A percentile compares a stretch with the other conserved stretches of the same genome.
phyloP scores from a whole-genome alignment of 1,139 yeast genomes.

The Scheffersomyces titani region DNA sequence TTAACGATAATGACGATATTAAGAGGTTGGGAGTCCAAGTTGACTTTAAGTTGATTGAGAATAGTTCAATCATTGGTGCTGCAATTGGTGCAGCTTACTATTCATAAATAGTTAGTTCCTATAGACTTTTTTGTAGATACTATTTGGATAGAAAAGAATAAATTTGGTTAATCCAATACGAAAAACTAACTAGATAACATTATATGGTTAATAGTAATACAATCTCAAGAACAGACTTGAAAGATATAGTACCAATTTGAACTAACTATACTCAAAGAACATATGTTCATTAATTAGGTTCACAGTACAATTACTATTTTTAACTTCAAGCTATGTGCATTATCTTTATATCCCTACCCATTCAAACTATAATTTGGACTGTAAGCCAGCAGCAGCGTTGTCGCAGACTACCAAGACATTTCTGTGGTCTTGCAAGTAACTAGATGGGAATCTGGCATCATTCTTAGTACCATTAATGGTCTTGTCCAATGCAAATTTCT shows the following conservation, averaged over 20 bases:
- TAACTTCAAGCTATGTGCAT: background rate
- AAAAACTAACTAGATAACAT: background rate
- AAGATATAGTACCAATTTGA: too few species aligned
- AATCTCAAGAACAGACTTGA: background rate
- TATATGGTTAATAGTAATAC: background rate
- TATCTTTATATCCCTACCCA: too few species aligned
- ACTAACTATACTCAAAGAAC: background rate
- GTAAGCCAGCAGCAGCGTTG: slow-evolving; percentile 43
- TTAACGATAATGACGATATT: slow-evolving; percentile 33
- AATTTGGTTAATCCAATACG: background rate
- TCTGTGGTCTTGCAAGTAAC: slow-evolving; percentile 47
- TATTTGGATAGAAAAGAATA: background rate
- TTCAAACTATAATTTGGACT: slow-evolving; percentile 26
- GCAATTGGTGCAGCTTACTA: slow-evolving; percentile 51
- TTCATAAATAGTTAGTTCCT: slow-evolving; percentile 5
- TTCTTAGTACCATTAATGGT: slow-evolving; percentile 39
- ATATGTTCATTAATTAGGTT: background rate
- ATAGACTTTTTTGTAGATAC: background rate
- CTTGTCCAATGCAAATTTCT: slow-evolving; percentile 45
- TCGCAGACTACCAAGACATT: slow-evolving; percentile 51
- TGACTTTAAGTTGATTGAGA: slow-evolving; percentile 39
- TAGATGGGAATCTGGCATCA: slow-evolving; percentile 44
- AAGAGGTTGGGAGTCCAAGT: slow-evolving; percentile 28
- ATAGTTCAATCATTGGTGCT: slow-evolving; percentile 50
- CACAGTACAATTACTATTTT: too few species aligned